Conservation (phyloP, 2,329 filamentous ascomycete genomes). For the Elsinoe fawcettii region DNA sequence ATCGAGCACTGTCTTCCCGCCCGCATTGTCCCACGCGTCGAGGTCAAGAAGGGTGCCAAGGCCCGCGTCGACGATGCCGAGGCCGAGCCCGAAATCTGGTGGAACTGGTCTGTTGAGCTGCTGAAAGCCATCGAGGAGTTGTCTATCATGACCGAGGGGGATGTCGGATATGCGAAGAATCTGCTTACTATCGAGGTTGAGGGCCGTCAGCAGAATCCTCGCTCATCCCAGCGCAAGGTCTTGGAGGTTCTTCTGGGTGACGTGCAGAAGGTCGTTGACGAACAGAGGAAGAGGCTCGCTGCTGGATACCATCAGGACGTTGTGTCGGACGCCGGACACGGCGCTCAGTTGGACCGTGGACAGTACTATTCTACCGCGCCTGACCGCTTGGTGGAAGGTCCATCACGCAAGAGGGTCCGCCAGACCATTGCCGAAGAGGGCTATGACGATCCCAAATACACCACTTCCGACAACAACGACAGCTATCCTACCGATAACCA, state of each 20-base stretch:
- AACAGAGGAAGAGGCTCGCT: slow-evolving; percentile 14
- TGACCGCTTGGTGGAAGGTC: not conserved
- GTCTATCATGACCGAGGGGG: slow-evolving; percentile 18
- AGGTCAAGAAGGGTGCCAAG: slow-evolving; percentile 20
- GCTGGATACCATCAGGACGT: slow-evolving; percentile 3
- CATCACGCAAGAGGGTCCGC: not conserved
- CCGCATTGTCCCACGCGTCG: slow-evolving; percentile 17
- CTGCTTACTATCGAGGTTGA: slow-evolving; percentile 17
- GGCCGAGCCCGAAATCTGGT: slow-evolving; percentile 16
- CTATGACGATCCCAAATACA: not conserved
- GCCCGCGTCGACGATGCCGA: slow-evolving; percentile 14
- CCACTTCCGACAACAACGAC: not conserved
- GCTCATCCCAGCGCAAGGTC: slow-evolving; percentile 18
- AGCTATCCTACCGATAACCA: not conserved
- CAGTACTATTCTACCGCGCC: not conserved
- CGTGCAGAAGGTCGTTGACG: slow-evolving; percentile 17
- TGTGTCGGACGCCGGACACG: not conserved
- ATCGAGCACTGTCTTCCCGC: slow-evolving; percentile 17
- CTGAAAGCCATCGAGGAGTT: slow-evolving; percentile 18
- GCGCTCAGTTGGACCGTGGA: not conserved
- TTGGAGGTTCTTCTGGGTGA: slow-evolving; percentile 18
- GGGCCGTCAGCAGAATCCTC: slow-evolving; percentile 15
- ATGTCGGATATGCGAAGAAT: slow-evolving; percentile 14
- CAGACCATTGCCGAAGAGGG: not conserved
- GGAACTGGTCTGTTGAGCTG: slow-evolving; percentile 20